Evolutionary conservation across 2,329 filamentous ascomycete species (phyloP), one percentile per base, ranked within the genome.

Genomic region (Hortaea werneckii): DNA sequence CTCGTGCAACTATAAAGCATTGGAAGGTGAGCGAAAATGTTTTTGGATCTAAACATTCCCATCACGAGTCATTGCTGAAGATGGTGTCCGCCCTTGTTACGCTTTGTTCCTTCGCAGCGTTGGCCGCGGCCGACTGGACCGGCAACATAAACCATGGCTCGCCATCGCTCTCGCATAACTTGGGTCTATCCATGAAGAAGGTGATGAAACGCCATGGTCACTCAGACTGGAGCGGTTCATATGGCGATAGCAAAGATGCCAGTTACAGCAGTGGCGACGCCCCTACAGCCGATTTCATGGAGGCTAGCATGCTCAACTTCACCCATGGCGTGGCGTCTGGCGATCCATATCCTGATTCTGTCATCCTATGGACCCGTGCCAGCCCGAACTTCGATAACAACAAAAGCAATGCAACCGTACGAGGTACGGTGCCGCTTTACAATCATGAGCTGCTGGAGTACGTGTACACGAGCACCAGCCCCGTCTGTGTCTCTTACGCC

Each of bases 241-340:
- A 35, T n/a, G 32, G 32, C 32, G 9, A 35, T 35, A n/a, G 32
- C 32, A n/a, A 35, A 35, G 32, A 35, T n/a, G 32, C 9, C 32
- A 9, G 8, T 9, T 35, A 35, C 32, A 35, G 32, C 32, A 9
- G 9, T 35, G 32, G 32, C 32, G n/a, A 35, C 9, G 32, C 32
- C 9, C 32, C 67, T 10, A 9, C 20, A 7, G n/a, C 41, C 10
- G 4, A 20, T 6, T 60, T 70, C 32, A 66, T 67, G 50, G 61
- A 71, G n/a, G 63, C 71, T 0, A 60, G 67, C 6, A 57, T 67
- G 52, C 64, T 83, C 44, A 75, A 71, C 54, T 83, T 83, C 63
- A 84, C 78, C 5, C 80, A 84, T 51, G 79, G 52, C 11, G 49
- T 57, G 5, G 57, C 58, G 41, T 53, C 64, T 6, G 67, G 67